Evolutionary conservation across 2,329 filamentous ascomycete genomes (phyloP), one percentile per base, ranked within the genome.

Genomic region (Ceratocystis smalleyi): DNA sequence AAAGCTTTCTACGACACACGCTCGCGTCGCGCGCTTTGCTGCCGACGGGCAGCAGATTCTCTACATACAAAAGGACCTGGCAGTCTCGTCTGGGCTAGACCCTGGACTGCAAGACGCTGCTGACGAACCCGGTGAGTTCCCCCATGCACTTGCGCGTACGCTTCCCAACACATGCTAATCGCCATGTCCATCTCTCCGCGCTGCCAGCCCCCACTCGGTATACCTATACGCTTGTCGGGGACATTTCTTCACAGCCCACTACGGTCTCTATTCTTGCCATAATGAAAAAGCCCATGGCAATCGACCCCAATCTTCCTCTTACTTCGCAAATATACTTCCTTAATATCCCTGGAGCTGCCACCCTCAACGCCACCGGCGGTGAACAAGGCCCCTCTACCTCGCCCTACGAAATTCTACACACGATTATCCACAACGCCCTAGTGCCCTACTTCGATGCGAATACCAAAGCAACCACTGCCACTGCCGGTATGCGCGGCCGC

Each of bases 371-470:
- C 69, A 77, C 82, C 62, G 79, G 83, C 67, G 81, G 84, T 69
- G 84, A 89, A 69, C 87, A 91, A 73, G 86, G 85, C 66, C 81
- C 85, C 65, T 80, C 85, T 30, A 79, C 86, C 64, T 95, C 91
- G 57, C 91, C 92, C 2, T 96, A 91, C 76, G 92, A 97, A 75
- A 87, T 92, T 70, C 79, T 99, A 67, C 91, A 96, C 76, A 90
- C 92, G 66, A 83, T 96, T 70, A 83, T 99, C 69, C 91, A 96
- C 75, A 87, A 91, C 73, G 91, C 89, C 69, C 79, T 99, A 72
- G 90, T 89, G 70, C 94, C 95, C 47, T 97, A 96, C 75, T 99
- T 99, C 73, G 92, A 99, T 78, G 92, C 91, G 70, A 95, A 91
- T 74, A 95, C 91, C 66, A 92, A 91, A 76, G 87, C 81, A 68